A percentile compares a stretch with the other conserved stretches of the same genome.
These are phyloP conservation scores for Teratosphaeria nubilosa DNA, from an alignment of 2,329 filamentous ascomycete species.

Conservation along the genomic window DNA sequence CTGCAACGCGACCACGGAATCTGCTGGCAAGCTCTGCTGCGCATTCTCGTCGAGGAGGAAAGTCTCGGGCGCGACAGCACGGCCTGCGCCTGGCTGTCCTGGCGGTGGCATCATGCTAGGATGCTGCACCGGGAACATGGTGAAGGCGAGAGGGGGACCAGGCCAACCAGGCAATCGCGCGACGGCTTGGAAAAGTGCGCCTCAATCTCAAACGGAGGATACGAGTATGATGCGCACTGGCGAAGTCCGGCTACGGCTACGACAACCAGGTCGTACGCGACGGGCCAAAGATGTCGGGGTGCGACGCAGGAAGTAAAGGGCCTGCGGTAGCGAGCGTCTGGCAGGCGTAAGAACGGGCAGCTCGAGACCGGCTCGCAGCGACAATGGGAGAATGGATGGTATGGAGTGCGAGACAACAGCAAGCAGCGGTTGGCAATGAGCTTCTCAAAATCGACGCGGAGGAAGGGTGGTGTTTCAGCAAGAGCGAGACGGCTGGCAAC, in stretches of 20 bases:
- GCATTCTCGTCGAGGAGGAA: constrained; percentile 97
- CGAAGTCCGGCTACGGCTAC: constrained; percentile 1
- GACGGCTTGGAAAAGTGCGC: constrained; percentile 3
- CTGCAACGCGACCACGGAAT: constrained; percentile 92
- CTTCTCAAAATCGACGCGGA: neutral
- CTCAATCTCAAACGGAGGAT: constrained; percentile 11
- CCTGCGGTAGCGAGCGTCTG: neutral
- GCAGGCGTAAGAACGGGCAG: neutral
- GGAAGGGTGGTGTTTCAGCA: neutral
- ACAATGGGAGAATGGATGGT: neutral
- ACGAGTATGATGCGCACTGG: neutral
- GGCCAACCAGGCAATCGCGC: constrained; percentile 2
- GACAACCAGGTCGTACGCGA: constrained; percentile 5
- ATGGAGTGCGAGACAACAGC: neutral
- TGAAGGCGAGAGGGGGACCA: constrained; percentile 1
- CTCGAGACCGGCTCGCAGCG: constrained; percentile 4
- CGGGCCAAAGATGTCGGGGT: neutral
- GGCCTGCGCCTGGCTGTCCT: constrained; percentile 40
- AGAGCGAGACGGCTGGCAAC: neutral
- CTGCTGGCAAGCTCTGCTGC: constrained; percentile 88
- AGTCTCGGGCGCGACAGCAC: constrained; percentile 74
- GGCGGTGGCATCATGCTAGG: constrained; percentile 71
- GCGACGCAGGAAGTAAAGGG: neutral
- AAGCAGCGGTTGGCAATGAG: neutral
- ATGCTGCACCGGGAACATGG: constrained; percentile 46